These are phyloP conservation scores for Garcia nutans DNA, from an alignment of 345 rosid species.

Conservation along the genomic window DNA sequence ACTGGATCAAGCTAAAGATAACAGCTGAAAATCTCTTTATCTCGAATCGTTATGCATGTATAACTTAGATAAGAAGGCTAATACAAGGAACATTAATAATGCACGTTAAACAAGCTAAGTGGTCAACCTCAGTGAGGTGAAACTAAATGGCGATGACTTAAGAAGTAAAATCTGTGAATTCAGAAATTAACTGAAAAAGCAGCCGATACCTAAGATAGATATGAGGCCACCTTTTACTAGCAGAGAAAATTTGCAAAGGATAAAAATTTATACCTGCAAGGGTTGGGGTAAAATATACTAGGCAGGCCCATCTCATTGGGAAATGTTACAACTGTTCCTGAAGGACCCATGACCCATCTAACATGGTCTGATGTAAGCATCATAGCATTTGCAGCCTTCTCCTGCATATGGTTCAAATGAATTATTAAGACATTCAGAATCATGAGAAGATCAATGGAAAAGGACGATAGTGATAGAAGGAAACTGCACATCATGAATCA, in stretches of 20 bases:
- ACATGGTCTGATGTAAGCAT: conserved; percentile 21
- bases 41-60: too few relatives aligned
- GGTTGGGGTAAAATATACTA: conserved; percentile 25
- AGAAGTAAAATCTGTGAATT: background rate
- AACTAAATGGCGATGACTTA: too few relatives aligned
- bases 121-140: too few relatives aligned
- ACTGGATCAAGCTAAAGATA: too few relatives aligned
- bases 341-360: conserved; percentile 33
- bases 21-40: too few relatives aligned
- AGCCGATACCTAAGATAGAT: background rate
- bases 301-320: conserved; percentile 33
- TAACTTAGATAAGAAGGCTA: too few relatives aligned
- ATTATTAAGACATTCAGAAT: background rate
- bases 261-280: conserved; percentile 26
- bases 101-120: too few relatives aligned
- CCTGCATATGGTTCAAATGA: conserved; percentile 18
- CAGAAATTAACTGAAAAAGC: background rate
- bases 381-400: conserved; percentile 27
- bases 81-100: too few relatives aligned
- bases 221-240: too few relatives aligned
- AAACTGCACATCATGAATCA: background rate
- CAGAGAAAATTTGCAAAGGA: background rate
- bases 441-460: background rate
- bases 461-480: background rate
- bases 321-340: conserved; percentile 32